A percentile compares a stretch with the other conserved stretches of the same genome.
Evolutionary conservation across 371 early-diverging fungal species (phyloP).

Genomic region (Basidiobolus meristosporus): DNA sequence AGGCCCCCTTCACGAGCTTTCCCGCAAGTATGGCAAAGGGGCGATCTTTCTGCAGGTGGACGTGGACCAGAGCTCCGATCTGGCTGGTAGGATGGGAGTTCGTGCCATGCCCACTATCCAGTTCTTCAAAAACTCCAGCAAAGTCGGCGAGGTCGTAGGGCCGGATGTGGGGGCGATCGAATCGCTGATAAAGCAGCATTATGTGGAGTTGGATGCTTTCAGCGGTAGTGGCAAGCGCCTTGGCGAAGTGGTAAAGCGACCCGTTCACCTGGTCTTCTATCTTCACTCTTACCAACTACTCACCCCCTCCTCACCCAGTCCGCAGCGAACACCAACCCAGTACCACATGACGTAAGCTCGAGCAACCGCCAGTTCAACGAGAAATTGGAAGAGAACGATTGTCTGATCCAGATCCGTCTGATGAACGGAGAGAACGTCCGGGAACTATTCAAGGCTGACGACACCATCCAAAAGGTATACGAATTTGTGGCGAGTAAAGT

Average conservation of each 20-base stretch:
- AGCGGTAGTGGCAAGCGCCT: conserved; percentile 1
- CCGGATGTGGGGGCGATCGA: conserved; percentile 1
- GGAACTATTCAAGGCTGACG: too few species aligned
- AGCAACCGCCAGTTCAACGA: too few species aligned
- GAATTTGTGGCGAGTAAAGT: too few species aligned
- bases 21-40: conserved; percentile 2
- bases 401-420: too few species aligned
- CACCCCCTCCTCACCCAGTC: background rate
- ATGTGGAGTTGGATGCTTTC: conserved; percentile 1
- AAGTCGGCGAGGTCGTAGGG: conserved; percentile 1
- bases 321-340: too few species aligned
- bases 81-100: background rate
- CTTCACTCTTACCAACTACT: background rate
- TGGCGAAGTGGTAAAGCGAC: background rate
- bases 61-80: conserved; percentile 1
- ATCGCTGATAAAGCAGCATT: conserved; percentile 1
- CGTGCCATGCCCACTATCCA: conserved; percentile 4
- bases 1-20: conserved; percentile 1
- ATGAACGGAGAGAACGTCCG: too few species aligned
- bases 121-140: background rate
- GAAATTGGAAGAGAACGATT: too few species aligned
- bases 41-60: conserved; percentile 4
- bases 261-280: background rate
- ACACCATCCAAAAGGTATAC: too few species aligned
- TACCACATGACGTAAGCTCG: too few species aligned